A percentile compares a stretch with the other conserved stretches of the same genome.
Conservation (phyloP, 169 alveolate species). For the Plasmodium reichenowi region DNA sequence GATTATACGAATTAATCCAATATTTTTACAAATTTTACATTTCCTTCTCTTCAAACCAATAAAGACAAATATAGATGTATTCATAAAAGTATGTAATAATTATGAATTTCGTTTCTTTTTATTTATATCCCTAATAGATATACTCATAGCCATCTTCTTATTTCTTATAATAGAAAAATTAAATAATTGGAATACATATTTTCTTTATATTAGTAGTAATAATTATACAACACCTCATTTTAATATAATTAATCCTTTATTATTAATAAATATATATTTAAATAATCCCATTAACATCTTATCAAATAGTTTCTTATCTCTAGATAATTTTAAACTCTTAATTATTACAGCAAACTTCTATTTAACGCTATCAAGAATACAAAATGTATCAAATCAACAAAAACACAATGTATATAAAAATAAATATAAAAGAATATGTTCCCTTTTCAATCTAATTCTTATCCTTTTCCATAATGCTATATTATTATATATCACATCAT, state of each 20-base stretch:
- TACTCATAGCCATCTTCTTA: constrained; percentile 36
- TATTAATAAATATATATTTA: constrained; percentile 38
- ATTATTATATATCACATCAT: constrained; percentile 43
- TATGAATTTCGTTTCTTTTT: constrained; percentile 38
- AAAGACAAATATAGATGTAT: not conserved
- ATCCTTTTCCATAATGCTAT: constrained; percentile 20
- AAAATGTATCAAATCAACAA: not conserved
- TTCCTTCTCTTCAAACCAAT: constrained; percentile 9
- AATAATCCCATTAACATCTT: constrained; percentile 50
- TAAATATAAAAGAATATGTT: not conserved
- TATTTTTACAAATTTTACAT: constrained; percentile 26
- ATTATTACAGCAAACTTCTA: constrained; percentile 38
- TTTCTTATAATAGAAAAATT: constrained; percentile 30
- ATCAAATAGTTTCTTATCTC: constrained; percentile 38
- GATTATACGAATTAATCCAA: constrained; percentile 30
- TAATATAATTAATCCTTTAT: constrained; percentile 32
- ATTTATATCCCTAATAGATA: constrained; percentile 25
- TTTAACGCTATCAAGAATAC: constrained; percentile 31
- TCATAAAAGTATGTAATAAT: not conserved
- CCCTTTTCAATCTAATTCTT: constrained; percentile 10
- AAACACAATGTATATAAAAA: too few relatives aligned
- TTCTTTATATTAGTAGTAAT: constrained; percentile 10
- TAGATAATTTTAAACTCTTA: constrained; percentile 47
- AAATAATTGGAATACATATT: constrained; percentile 18
- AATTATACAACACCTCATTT: constrained; percentile 1